phyloP scores from a whole-genome alignment of 2,329 filamentous ascomycete species.

The Paracorniculantispora psalliotae region DNA sequence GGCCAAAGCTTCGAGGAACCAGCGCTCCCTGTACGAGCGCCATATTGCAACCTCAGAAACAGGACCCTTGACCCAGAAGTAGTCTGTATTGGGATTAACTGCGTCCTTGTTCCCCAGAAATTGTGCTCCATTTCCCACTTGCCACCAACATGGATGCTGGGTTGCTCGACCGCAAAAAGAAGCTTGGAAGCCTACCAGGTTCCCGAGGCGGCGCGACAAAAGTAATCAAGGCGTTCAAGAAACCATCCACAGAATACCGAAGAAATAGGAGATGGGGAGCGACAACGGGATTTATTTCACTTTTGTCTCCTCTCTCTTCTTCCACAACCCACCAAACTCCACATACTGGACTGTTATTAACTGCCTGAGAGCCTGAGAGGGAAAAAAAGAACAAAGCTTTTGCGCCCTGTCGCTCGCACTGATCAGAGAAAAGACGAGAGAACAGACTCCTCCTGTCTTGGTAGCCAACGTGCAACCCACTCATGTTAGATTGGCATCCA shows the following conservation, averaged over 20 bases:
- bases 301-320: not conserved
- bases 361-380: not conserved
- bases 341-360: not conserved
- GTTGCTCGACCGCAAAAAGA: not conserved
- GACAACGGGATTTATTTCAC: not conserved
- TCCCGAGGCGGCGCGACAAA: not conserved
- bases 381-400: not conserved
- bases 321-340: not conserved
- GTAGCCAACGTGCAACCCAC: not conserved
- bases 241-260: not conserved
- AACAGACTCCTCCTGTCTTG: not conserved
- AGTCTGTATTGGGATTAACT: not conserved
- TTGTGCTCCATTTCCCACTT: not conserved
- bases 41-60: not conserved
- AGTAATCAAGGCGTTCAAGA: not conserved
- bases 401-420: not conserved
- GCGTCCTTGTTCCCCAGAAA: constrained; percentile 6
- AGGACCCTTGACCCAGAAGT: not conserved
- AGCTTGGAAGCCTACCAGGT: not conserved
- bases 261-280: not conserved
- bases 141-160: constrained; percentile 1
- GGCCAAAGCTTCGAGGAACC: not conserved
- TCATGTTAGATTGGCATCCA: constrained; percentile 3
- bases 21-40: not conserved
- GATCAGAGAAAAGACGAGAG: not conserved